Conservation (phyloP, 768 basidiomycete genomes). For the Pisolithus orientalis region DNA sequence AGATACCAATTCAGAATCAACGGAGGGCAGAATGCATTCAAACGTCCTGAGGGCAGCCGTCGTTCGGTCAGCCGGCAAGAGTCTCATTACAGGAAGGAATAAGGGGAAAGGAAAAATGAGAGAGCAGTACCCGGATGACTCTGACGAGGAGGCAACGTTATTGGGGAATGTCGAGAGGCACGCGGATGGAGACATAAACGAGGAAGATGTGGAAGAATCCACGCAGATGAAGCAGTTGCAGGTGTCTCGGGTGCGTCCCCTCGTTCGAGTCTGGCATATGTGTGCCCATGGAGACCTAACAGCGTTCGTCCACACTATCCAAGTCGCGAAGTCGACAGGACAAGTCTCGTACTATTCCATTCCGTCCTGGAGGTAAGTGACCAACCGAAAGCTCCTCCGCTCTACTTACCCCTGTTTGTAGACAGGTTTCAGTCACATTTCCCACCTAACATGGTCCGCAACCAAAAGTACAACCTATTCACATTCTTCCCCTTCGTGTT, state of each 20-base stretch:
- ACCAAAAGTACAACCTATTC: slow-evolving; percentile 96
- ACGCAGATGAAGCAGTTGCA: slow-evolving; percentile 21
- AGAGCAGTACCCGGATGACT: slow-evolving; percentile 57
- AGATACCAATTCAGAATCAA: not conserved
- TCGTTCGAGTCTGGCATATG: not conserved
- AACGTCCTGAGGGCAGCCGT: slow-evolving; percentile 29
- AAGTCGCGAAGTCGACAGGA: slow-evolving; percentile 39
- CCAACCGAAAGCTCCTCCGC: not conserved
- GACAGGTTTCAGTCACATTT: slow-evolving; percentile 68
- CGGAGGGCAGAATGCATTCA: slow-evolving; percentile 22
- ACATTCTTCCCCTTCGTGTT: slow-evolving; percentile 97
- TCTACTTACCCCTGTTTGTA: slow-evolving; percentile 19
- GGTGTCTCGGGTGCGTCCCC: slow-evolving; percentile 10
- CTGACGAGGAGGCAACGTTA: slow-evolving; percentile 55
- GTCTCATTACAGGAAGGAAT: slow-evolving; percentile 9
- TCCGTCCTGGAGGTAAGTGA: slow-evolving; percentile 59
- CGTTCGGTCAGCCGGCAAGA: slow-evolving; percentile 18
- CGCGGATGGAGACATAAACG: slow-evolving; percentile 33
- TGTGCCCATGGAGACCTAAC: not conserved
- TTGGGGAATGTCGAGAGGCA: slow-evolving; percentile 34
- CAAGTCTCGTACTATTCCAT: slow-evolving; percentile 72
- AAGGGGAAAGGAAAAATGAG: slow-evolving; percentile 39
- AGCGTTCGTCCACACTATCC: slow-evolving; percentile 19
- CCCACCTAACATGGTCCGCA: slow-evolving; percentile 88
- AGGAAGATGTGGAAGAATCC: slow-evolving; percentile 26